Conservation (phyloP, 2,329 filamentous ascomycete genomes). For the Aspergillus sp. region DNA sequence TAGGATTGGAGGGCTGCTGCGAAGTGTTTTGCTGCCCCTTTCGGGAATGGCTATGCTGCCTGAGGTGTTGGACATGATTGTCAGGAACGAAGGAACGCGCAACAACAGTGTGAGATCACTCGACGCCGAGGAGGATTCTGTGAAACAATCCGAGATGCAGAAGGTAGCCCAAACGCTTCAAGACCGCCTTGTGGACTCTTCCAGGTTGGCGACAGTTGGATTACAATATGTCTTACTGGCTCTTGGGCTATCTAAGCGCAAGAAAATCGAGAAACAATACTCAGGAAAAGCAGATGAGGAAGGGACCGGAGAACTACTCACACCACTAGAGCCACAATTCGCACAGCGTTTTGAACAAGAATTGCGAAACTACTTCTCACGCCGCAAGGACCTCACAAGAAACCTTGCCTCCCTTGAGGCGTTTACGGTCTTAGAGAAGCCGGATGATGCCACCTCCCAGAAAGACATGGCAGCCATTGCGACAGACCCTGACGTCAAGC, state of each 20-base stretch:
- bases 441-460: slow-evolving; percentile 34
- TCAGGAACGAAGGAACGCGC: slow-evolving; percentile 25
- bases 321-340: slow-evolving; percentile 61
- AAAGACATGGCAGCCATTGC: slow-evolving; percentile 7
- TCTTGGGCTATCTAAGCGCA: slow-evolving; percentile 47
- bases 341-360: slow-evolving; percentile 53
- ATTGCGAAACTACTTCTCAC: slow-evolving; percentile 55
- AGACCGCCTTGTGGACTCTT: slow-evolving; percentile 60
- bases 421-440: slow-evolving; percentile 31
- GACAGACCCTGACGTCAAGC: slow-evolving; percentile 34
- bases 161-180: slow-evolving; percentile 31
- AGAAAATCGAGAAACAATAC: slow-evolving; percentile 32
- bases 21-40: slow-evolving; percentile 64
- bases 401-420: slow-evolving; percentile 45
- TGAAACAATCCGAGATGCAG: slow-evolving; percentile 23
- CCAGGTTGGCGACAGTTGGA: slow-evolving; percentile 60
- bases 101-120: slow-evolving; percentile 11
- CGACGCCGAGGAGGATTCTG: slow-evolving; percentile 13
- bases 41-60: slow-evolving; percentile 68
- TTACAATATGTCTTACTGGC: slow-evolving; percentile 61
- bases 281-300: slow-evolving; percentile 50
- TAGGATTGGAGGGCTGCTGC: slow-evolving; percentile 59
- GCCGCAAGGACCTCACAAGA: slow-evolving; percentile 51
- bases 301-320: slow-evolving; percentile 51
- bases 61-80: slow-evolving; percentile 60